phyloP scores from a whole-genome alignment of 192 early-diverging fungal genomes.

The Entophlyctis luteolus region DNA sequence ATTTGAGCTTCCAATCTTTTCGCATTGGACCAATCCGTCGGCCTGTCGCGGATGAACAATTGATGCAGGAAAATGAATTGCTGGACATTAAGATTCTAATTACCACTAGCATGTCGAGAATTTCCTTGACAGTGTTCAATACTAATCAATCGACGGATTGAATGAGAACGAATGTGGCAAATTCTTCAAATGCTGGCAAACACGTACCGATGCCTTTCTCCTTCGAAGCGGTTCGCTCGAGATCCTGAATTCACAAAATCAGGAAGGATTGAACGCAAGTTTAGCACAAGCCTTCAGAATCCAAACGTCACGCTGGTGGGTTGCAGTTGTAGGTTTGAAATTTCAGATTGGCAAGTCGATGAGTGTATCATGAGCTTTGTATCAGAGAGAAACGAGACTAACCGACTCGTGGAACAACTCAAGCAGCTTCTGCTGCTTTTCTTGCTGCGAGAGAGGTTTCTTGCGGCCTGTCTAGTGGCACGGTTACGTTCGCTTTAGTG shows the following conservation, averaged over 20 bases:
- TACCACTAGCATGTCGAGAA: slow-evolving; percentile 71
- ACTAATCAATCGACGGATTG: slow-evolving; percentile 39
- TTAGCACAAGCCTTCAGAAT: neutral
- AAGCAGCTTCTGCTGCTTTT: slow-evolving; percentile 19
- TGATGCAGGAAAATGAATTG: neutral
- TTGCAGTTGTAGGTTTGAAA: neutral
- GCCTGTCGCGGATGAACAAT: slow-evolving; percentile 31
- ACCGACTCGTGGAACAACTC: slow-evolving; percentile 25
- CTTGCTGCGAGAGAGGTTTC: slow-evolving; percentile 18
- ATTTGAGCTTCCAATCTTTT: slow-evolving; percentile 88
- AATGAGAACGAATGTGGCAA: neutral
- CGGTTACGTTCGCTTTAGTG: no score
- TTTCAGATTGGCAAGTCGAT: neutral
- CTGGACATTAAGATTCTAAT: neutral
- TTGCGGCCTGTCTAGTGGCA: slow-evolving; percentile 6
- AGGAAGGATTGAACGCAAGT: neutral
- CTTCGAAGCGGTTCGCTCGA: slow-evolving; percentile 79
- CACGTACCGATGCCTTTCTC: slow-evolving; percentile 70
- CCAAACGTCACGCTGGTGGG: slow-evolving; percentile 13
- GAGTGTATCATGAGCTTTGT: neutral
- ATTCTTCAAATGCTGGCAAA: neutral
- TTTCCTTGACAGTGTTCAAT: slow-evolving; percentile 74
- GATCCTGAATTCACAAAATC: slow-evolving; percentile 42
- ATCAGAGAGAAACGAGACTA: neutral
- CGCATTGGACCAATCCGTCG: slow-evolving; percentile 70